A percentile compares a stretch with the other conserved stretches of the same genome.
phyloP scores from a whole-genome alignment of 257 asterid species.

The Fraxinus excelsior region DNA sequence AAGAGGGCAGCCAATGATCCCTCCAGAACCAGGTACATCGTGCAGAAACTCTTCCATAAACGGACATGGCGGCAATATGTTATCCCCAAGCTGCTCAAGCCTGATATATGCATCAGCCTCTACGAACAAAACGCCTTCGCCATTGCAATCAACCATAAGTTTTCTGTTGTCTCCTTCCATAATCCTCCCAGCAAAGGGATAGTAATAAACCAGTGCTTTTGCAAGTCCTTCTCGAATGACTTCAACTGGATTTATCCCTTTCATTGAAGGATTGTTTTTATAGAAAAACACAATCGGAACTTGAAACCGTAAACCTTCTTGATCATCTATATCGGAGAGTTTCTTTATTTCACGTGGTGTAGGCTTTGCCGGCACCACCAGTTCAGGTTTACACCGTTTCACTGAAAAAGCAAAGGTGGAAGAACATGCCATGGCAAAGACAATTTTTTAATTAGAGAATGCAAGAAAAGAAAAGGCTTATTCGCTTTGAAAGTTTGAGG shows the following conservation, averaged over 20 bases:
- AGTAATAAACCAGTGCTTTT: slow-evolving; percentile 27
- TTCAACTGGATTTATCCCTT: background rate
- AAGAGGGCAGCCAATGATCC: slow-evolving; percentile 6
- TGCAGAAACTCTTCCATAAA: slow-evolving; percentile 14
- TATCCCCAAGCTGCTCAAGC: slow-evolving; percentile 22
- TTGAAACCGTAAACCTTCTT: background rate
- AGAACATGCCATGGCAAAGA: background rate
- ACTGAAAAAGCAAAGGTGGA: background rate
- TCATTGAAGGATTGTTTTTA: background rate
- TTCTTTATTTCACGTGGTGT: slow-evolving; percentile 5
- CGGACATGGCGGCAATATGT: slow-evolving; percentile 27
- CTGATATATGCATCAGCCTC: slow-evolving; percentile 32
- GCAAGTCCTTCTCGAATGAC: slow-evolving; percentile 25
- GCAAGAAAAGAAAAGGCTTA: too few relatives aligned
- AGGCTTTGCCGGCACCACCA: background rate
- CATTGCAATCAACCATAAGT: slow-evolving; percentile 33
- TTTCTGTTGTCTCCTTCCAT: slow-evolving; percentile 26
- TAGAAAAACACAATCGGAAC: background rate
- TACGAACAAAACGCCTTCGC: slow-evolving; percentile 28
- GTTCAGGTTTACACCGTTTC: background rate
- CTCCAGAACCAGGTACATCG: background rate
- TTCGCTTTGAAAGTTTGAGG: too few relatives aligned
- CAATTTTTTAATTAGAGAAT: too few relatives aligned
- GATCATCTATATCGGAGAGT: slow-evolving; percentile 5
- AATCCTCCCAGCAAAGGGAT: slow-evolving; percentile 36